Percentiles rank a stretch among this genome's conserved stretches.
Evolutionary conservation across 176 grass and related monocot species (phyloP).

Genomic region (Cenchrus fungigraminus): DNA sequence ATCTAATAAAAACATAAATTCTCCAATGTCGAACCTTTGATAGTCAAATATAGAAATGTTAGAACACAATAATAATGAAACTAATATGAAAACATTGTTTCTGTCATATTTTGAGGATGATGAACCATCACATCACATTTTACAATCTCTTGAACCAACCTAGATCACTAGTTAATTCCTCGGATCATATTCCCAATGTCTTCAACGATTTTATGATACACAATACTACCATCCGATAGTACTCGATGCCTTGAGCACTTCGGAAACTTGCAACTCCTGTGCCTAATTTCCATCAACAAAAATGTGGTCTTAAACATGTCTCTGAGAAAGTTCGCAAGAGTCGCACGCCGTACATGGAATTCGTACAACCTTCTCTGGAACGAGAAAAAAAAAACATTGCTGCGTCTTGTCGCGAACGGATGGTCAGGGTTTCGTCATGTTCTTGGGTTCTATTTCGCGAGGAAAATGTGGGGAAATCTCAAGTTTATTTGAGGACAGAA

Average conservation of each 20-base stretch:
- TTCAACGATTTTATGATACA: too few relatives aligned
- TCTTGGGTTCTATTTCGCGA: not conserved
- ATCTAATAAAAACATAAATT: too few relatives aligned
- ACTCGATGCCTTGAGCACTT: not conserved
- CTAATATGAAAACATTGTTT: not conserved
- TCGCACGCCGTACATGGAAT: not conserved
- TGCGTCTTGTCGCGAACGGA: not conserved
- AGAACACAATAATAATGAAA: too few relatives aligned
- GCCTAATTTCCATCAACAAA: conserved; percentile 19
- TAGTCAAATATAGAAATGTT: too few relatives aligned
- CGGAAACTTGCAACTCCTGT: not conserved
- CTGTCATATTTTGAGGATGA: not conserved
- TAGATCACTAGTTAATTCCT: not conserved
- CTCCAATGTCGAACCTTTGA: too few relatives aligned
- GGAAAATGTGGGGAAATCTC: conserved; percentile 46
- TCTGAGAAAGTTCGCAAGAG: conserved; percentile 20
- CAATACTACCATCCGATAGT: too few relatives aligned
- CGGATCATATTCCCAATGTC: not conserved
- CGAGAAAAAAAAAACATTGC: not conserved
- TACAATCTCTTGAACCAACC: not conserved
- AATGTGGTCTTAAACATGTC: conserved; percentile 29
- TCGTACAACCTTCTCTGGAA: not conserved
- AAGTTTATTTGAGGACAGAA: not conserved
- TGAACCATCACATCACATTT: not conserved
- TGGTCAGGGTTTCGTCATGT: not conserved